Conservation (phyloP, 257 asterid species). For the Solanum bulbocastanum region DNA sequence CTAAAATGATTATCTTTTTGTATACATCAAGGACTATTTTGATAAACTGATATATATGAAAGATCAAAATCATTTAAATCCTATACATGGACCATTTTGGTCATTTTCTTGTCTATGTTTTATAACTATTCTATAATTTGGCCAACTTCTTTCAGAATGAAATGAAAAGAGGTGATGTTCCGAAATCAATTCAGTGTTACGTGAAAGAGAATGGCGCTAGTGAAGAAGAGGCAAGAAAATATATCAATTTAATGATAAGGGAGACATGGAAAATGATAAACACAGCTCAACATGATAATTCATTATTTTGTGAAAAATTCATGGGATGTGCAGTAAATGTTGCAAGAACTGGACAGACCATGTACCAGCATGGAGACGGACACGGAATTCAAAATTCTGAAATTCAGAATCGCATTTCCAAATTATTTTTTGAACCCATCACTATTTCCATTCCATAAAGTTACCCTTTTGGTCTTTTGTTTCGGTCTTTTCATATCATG, state of each 20-base stretch:
- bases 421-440: slow-evolving; percentile 1
- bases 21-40: too few relatives aligned
- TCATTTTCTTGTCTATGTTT: too few relatives aligned
- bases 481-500: not conserved
- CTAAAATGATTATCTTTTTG: too few relatives aligned
- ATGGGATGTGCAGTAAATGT: not conserved
- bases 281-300: not conserved
- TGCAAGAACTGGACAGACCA: slow-evolving; percentile 4
- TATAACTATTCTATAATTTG: too few relatives aligned
- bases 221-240: slow-evolving; percentile 6
- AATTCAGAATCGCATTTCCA: not conserved
- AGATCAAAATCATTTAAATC: too few relatives aligned
- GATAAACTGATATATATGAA: too few relatives aligned
- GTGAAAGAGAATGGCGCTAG: slow-evolving; percentile 7
- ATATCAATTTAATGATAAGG: not conserved
- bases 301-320: not conserved
- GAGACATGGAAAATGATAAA: not conserved
- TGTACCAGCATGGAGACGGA: slow-evolving; percentile 19
- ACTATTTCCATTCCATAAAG: not conserved
- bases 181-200: slow-evolving; percentile 10
- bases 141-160: not conserved
- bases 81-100: too few relatives aligned
- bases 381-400: slow-evolving; percentile 2
- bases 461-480: not conserved
- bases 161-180: slow-evolving; percentile 7